Evolutionary conservation across 345 rosid species (phyloP).

Genomic region (Citrus hindsii): DNA sequence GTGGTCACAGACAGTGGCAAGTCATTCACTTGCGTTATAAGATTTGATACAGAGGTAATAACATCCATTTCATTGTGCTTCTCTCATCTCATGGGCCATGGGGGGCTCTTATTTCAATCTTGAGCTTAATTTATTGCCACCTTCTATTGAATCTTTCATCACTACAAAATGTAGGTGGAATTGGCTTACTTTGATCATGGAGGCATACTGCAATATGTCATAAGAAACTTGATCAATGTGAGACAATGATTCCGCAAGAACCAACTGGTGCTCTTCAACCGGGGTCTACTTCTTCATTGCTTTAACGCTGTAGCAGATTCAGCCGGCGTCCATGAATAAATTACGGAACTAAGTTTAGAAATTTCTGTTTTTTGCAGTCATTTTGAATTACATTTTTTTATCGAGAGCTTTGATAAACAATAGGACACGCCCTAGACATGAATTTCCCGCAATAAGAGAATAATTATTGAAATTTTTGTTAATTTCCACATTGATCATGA

Average conservation of each 20-base stretch:
- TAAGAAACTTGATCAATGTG: slow-evolving; percentile 46
- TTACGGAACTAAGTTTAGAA: background rate
- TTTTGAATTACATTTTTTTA: background rate
- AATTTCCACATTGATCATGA: background rate
- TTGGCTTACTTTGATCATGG: slow-evolving; percentile 61
- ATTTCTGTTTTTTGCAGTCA: background rate
- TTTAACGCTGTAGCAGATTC: background rate
- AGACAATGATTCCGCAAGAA: slow-evolving; percentile 20
- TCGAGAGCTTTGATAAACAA: background rate
- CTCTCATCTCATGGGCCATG: background rate
- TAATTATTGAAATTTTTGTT: background rate
- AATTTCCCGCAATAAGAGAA: background rate
- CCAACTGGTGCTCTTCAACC: background rate
- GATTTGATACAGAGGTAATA: slow-evolving; percentile 87
- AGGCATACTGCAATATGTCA: slow-evolving; percentile 59
- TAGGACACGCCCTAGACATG: background rate
- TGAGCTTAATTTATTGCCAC: background rate
- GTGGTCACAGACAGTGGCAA: slow-evolving; percentile 67
- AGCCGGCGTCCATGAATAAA: background rate
- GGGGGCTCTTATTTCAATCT: background rate
- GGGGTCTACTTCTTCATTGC: background rate
- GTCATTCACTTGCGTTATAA: slow-evolving; percentile 59
- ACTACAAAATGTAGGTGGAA: slow-evolving; percentile 35
- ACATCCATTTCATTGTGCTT: background rate
- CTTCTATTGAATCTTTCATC: background rate